Percentiles rank a stretch among this genome's conserved stretches.
phyloP scores from a whole-genome alignment of 1,284 basidiomycete genomes.

The Sanghuangporus weigelae region DNA sequence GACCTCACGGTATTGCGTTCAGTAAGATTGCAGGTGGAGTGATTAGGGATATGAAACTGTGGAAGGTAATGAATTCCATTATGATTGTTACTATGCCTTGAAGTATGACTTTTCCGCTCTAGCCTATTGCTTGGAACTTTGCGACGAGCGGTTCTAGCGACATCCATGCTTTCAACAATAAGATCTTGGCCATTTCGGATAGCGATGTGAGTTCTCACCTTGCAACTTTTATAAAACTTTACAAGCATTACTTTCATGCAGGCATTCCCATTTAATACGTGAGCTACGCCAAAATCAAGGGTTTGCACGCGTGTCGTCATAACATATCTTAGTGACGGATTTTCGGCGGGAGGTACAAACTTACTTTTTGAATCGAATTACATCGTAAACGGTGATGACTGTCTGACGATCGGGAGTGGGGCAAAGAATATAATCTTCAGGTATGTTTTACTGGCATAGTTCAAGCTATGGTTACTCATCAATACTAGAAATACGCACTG shows the following conservation, averaged over 20 bases:
- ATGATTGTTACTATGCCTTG: neutral
- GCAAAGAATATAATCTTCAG: constrained; percentile 53
- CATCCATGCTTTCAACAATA: constrained; percentile 49
- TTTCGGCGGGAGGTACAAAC: constrained; percentile 51
- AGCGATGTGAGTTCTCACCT: constrained; percentile 21
- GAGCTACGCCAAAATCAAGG: constrained; percentile 21
- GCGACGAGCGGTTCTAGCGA: constrained; percentile 44
- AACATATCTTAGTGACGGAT: constrained; percentile 30
- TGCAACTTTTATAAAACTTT: neutral
- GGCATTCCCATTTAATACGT: constrained; percentile 64
- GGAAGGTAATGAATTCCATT: constrained; percentile 37
- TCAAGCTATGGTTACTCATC: neutral
- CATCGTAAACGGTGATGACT: constrained; percentile 58
- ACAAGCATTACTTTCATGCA: constrained; percentile 20
- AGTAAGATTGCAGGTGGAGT: constrained; percentile 46
- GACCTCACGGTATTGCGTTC: constrained; percentile 52
- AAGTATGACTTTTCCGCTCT: neutral
- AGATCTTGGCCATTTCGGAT: constrained; percentile 46
- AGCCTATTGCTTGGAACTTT: constrained; percentile 59
- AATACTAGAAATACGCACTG: constrained; percentile 42
- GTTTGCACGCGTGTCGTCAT: neutral
- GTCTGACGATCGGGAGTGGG: constrained; percentile 51
- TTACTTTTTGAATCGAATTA: constrained; percentile 53
- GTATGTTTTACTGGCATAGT: constrained; percentile 22
- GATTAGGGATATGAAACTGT: constrained; percentile 53